Evolutionary conservation across 768 basidiomycete species (phyloP).

Genomic region (Amanita muscaria): DNA sequence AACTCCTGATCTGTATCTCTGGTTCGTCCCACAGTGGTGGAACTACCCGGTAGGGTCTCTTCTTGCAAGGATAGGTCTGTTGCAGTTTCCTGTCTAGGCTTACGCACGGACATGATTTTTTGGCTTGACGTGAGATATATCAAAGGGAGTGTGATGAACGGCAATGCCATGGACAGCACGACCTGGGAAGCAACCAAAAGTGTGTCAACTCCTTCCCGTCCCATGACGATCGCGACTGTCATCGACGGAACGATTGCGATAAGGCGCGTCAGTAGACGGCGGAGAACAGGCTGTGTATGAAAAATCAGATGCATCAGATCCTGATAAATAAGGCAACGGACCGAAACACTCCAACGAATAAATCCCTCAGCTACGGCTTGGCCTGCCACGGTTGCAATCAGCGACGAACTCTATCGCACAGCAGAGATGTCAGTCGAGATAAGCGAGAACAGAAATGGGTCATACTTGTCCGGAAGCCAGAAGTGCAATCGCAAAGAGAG

Average conservation of each 20-base stretch:
- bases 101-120: constrained; percentile 63
- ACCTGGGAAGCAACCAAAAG: constrained; percentile 88
- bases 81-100: constrained; percentile 27
- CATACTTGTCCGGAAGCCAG: constrained; percentile 71
- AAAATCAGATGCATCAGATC: constrained; percentile 16
- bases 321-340: constrained; percentile 18
- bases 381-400: constrained; percentile 85
- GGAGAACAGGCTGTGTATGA: constrained; percentile 48
- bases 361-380: constrained; percentile 90
- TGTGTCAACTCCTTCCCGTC: constrained; percentile 58
- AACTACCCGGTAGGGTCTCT: not conserved
- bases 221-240: constrained; percentile 65
- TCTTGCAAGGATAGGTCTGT: constrained; percentile 21
- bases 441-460: not conserved
- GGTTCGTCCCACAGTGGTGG: constrained; percentile 7
- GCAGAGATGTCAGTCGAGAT: not conserved
- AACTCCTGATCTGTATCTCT: constrained; percentile 12
- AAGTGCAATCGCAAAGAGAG: constrained; percentile 83
- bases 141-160: constrained; percentile 78
- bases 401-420: constrained; percentile 55
- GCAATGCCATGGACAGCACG: constrained; percentile 71
- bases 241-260: constrained; percentile 80
- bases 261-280: constrained; percentile 76
- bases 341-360: constrained; percentile 77
- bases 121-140: constrained; percentile 68